These are phyloP conservation scores for Fusarium sp. DNA, from an alignment of 2,329 filamentous ascomycete genomes.

Conservation along the genomic window DNA sequence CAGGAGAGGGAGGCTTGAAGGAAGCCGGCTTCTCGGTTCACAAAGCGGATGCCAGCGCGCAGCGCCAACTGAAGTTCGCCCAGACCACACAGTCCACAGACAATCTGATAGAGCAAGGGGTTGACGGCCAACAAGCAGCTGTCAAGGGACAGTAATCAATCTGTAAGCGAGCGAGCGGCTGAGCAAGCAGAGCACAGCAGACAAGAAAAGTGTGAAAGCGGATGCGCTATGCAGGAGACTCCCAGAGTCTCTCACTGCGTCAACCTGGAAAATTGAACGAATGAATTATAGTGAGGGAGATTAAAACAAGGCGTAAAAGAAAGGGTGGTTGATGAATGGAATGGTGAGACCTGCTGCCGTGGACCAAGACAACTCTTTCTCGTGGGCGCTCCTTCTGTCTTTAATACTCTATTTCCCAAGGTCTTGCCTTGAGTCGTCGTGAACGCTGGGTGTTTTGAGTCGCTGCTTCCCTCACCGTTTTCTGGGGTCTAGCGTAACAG, in stretches of 20 bases:
- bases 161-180: slow-evolving; percentile 36
- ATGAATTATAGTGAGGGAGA: slow-evolving; percentile 17
- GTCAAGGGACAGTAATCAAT: slow-evolving; percentile 16
- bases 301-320: slow-evolving; percentile 1
- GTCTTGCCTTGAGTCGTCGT: slow-evolving; percentile 10
- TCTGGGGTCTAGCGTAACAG: slow-evolving; percentile 21
- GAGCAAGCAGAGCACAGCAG: slow-evolving; percentile 13
- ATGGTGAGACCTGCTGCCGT: slow-evolving; percentile 38
- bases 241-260: slow-evolving; percentile 31
- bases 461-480: slow-evolving; percentile 23
- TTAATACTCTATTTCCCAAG: slow-evolving; percentile 30
- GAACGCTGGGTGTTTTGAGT: slow-evolving; percentile 22
- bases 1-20: not conserved
- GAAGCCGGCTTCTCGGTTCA: not conserved
- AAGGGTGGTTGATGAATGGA: slow-evolving; percentile 20
- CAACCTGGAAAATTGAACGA: slow-evolving; percentile 22
- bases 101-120: not conserved
- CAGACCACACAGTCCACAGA: slow-evolving; percentile 2
- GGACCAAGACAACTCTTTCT: slow-evolving; percentile 3
- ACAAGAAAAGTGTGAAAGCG: slow-evolving; percentile 15
- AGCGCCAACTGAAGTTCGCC: slow-evolving; percentile 12
- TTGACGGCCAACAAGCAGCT: slow-evolving; percentile 1
- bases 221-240: slow-evolving; percentile 31
- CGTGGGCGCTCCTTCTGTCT: slow-evolving; percentile 22
- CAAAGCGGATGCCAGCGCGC: not conserved